phyloP scores from a whole-genome alignment of 2,329 filamentous ascomycete species.

The Pseudogymnoascus sp. region DNA sequence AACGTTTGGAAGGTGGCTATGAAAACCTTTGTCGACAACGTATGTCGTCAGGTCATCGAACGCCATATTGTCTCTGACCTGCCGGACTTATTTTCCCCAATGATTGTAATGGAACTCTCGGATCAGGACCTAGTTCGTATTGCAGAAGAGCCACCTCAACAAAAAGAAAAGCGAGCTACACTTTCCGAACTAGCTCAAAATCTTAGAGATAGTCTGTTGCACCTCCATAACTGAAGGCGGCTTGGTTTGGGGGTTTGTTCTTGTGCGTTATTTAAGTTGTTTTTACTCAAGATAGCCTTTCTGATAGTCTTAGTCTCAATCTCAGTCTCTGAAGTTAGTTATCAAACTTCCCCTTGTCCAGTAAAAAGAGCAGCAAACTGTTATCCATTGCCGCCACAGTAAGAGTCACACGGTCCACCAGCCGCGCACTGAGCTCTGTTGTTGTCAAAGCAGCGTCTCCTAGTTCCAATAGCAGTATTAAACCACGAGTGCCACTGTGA shows the following conservation, averaged over 20 bases:
- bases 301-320: background rate
- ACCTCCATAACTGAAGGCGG: background rate
- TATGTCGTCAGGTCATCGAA: slow-evolving; percentile 25
- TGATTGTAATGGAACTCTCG: slow-evolving; percentile 15
- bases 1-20: slow-evolving; percentile 19
- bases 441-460: slow-evolving; percentile 14
- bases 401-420: slow-evolving; percentile 14
- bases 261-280: background rate
- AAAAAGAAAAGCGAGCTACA: background rate
- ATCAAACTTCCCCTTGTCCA: background rate
- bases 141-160: slow-evolving; percentile 15
- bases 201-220: background rate
- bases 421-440: slow-evolving; percentile 14
- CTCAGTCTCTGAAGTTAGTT: background rate
- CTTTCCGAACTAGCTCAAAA: slow-evolving; percentile 1
- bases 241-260: background rate
- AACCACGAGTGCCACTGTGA: slow-evolving; percentile 14
- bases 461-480: slow-evolving; percentile 15
- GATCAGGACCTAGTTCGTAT: slow-evolving; percentile 16
- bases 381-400: slow-evolving; percentile 15
- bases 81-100: slow-evolving; percentile 19
- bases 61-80: slow-evolving; percentile 20
- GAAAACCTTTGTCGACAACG: slow-evolving; percentile 26
- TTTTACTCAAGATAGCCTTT: background rate
- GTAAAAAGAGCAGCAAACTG: background rate